Evolutionary conservation across 768 basidiomycete genomes (phyloP).

Genomic region (Cystobasidium ongulense): DNA sequence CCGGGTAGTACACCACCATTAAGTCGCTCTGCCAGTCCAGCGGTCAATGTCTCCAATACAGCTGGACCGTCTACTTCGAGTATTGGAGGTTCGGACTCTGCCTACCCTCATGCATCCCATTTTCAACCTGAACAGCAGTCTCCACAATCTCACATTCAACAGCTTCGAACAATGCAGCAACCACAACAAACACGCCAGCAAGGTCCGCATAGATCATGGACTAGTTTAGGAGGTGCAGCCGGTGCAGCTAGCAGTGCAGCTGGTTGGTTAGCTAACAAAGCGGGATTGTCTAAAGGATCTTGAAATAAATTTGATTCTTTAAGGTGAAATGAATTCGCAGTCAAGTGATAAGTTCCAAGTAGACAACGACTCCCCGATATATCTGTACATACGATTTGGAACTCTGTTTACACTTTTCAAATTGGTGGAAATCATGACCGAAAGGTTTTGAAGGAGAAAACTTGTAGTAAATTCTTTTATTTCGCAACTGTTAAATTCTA

Average conservation of each 20-base stretch:
- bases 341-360: too few relatives aligned
- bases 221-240: neutral
- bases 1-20: neutral
- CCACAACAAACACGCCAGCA: neutral
- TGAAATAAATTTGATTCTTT: too few relatives aligned
- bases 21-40: neutral
- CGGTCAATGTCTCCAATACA: neutral
- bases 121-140: too few relatives aligned
- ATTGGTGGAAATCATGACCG: too few relatives aligned
- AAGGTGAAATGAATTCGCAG: too few relatives aligned
- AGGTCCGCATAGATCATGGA: neutral
- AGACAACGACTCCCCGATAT: too few relatives aligned
- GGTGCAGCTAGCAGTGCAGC: neutral
- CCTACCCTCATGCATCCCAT: too few relatives aligned
- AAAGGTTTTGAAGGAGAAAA: too few relatives aligned
- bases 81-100: neutral
- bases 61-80: neutral
- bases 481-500: too few relatives aligned
- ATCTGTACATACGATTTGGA: too few relatives aligned
- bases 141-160: neutral
- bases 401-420: too few relatives aligned
- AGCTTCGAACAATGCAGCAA: neutral
- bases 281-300: neutral
- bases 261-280: neutral
- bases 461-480: too few relatives aligned